These are phyloP conservation scores for Termitomyces bulborhizus DNA, from an alignment of 768 basidiomycete genomes.

Conservation along the genomic window DNA sequence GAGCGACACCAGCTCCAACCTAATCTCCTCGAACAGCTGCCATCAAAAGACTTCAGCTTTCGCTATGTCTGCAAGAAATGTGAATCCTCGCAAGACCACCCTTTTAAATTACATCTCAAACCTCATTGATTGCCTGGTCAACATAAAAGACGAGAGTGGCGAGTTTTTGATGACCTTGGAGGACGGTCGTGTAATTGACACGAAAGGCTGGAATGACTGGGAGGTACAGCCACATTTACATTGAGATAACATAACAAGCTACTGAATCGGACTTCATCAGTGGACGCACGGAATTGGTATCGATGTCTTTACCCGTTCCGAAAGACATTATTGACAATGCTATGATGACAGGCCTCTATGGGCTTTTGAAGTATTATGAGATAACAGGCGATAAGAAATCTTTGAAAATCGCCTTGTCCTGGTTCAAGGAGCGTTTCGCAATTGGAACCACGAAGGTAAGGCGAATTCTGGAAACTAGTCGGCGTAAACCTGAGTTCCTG, in stretches of 20 bases:
- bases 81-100: slow-evolving; percentile 23
- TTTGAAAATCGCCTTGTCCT: slow-evolving; percentile 34
- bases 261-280: slow-evolving; percentile 15
- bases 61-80: slow-evolving; percentile 25
- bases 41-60: not conserved
- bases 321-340: not conserved
- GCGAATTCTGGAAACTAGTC: not conserved
- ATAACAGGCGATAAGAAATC: slow-evolving; percentile 31
- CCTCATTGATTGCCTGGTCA: slow-evolving; percentile 38
- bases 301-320: not conserved
- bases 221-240: slow-evolving; percentile 23
- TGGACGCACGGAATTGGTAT: slow-evolving; percentile 41
- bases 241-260: not conserved
- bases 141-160: slow-evolving; percentile 47
- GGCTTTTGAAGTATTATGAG: slow-evolving; percentile 33
- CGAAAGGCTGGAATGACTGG: slow-evolving; percentile 56
- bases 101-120: slow-evolving; percentile 24
- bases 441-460: slow-evolving; percentile 43
- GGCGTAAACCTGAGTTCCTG: not conserved
- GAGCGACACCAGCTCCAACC: not conserved
- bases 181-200: slow-evolving; percentile 49
- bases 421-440: slow-evolving; percentile 44
- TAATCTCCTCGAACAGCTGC: not conserved
- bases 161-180: slow-evolving; percentile 42
- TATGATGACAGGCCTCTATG: slow-evolving; percentile 28